phyloP scores from a whole-genome alignment of 352 stramenopile genomes.

The Pythium coloratum region DNA sequence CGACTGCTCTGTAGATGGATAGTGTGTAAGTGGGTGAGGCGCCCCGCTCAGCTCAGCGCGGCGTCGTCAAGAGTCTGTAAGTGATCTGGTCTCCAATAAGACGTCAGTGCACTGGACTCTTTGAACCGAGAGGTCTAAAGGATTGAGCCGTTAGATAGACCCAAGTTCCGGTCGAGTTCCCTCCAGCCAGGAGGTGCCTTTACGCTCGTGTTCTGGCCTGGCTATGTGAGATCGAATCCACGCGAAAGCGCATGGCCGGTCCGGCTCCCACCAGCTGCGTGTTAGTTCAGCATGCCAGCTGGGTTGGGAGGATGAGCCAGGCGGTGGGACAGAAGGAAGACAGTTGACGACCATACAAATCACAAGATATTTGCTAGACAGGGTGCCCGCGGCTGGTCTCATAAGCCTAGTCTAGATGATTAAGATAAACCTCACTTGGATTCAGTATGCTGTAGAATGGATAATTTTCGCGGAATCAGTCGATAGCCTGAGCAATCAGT shows the following conservation, averaged over 20 bases:
- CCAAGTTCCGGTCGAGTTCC: too few species aligned
- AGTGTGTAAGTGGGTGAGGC: too few species aligned
- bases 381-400: neutral
- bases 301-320: neutral
- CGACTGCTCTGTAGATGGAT: too few species aligned
- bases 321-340: neutral
- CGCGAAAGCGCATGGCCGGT: neutral
- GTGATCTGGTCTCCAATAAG: too few species aligned
- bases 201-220: neutral
- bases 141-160: too few species aligned
- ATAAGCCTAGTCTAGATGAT: neutral
- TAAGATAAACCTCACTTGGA: neutral
- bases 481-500: neutral
- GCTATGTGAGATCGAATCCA: neutral
- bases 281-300: neutral
- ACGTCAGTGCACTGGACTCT: too few species aligned
- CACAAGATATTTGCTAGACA: neutral
- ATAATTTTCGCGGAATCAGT: neutral
- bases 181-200: too few species aligned
- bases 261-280: neutral
- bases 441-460: neutral
- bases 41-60: too few species aligned
- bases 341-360: neutral
- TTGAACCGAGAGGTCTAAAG: too few species aligned
- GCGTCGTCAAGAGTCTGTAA: too few species aligned